A percentile compares a stretch with the other conserved stretches of the same genome.
These are phyloP conservation scores for Lolium perenne DNA, from an alignment of 176 grass and related monocot genomes.

Conservation along the genomic window DNA sequence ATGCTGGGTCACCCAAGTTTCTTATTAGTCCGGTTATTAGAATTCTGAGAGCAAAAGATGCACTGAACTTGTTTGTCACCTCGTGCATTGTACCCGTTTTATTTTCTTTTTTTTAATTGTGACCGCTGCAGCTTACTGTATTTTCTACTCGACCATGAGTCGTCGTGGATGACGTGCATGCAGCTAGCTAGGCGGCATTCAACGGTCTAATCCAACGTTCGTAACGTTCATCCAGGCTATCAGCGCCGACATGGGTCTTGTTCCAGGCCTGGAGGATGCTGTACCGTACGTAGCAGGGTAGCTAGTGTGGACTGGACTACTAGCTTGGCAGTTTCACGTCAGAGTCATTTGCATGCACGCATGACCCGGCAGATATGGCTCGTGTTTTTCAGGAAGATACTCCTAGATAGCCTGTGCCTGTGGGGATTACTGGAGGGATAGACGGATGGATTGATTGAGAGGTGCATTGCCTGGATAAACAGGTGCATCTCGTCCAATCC, in stretches of 20 bases:
- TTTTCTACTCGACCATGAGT: neutral
- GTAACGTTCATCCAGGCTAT: neutral
- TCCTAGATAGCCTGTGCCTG: neutral
- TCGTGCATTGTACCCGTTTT: too few species aligned
- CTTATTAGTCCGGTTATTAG: too few species aligned
- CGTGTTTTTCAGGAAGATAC: neutral
- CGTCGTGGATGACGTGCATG: neutral
- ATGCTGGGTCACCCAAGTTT: too few species aligned
- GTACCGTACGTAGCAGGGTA: neutral
- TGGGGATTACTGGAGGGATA: neutral
- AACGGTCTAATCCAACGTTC: neutral
- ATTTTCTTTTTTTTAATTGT: too few species aligned
- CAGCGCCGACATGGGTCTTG: conserved; percentile 28
- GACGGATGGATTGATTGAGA: neutral
- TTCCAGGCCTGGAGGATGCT: neutral
- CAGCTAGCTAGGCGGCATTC: neutral
- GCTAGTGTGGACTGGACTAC: neutral
- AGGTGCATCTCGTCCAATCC: neutral
- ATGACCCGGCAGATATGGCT: conserved; percentile 7
- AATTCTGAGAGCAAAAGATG: too few species aligned
- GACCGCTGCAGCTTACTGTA: too few species aligned
- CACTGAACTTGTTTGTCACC: too few species aligned
- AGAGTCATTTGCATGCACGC: too few species aligned
- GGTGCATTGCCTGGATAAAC: conserved; percentile 5
- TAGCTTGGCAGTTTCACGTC: neutral